These are phyloP conservation scores for Tuber borchii DNA, from an alignment of 495 filamentous ascomycete genomes.

Conservation along the genomic window DNA sequence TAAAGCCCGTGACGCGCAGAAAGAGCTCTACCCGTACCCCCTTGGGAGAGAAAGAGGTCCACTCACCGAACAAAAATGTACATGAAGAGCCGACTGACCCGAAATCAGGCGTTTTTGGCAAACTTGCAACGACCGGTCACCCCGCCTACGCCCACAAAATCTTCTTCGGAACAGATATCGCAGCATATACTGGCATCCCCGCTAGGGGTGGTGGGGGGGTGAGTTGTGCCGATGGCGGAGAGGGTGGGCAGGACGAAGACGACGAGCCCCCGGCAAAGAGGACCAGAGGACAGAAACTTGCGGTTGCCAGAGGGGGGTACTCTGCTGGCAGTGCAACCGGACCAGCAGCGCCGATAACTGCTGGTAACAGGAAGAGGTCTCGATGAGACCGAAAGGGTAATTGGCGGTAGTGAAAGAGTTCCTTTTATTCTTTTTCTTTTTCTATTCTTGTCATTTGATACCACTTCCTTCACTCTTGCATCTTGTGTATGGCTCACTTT, in stretches of 20 bases:
- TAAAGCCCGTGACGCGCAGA: constrained; percentile 40
- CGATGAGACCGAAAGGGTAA: constrained; percentile 9
- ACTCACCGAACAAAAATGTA: constrained; percentile 31
- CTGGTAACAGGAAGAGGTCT: constrained; percentile 20
- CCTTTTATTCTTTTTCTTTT: constrained; percentile 5
- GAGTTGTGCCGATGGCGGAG: background rate
- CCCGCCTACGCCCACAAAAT: constrained; percentile 18
- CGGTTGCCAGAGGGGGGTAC: constrained; percentile 28
- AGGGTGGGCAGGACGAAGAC: constrained; percentile 14
- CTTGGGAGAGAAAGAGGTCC: constrained; percentile 38
- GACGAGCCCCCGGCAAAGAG: constrained; percentile 27
- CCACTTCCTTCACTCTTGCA: constrained; percentile 6
- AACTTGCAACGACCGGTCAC: constrained; percentile 10
- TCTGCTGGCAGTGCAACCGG: background rate
- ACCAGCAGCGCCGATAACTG: background rate
- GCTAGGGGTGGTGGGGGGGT: constrained; percentile 15
- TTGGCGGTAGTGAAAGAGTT: background rate
- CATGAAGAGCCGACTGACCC: constrained; percentile 9
- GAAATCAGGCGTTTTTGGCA: constrained; percentile 3
- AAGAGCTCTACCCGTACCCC: constrained; percentile 17
- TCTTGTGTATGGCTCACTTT: constrained; percentile 5
- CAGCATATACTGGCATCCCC: constrained; percentile 10
- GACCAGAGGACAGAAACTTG: constrained; percentile 30
- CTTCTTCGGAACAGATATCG: constrained; percentile 28
- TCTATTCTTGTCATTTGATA: constrained; percentile 6